Percentiles rank a stretch among this genome's conserved stretches.
Conservation (phyloP, 1,284 basidiomycete species). For the Ustilago bromivora region DNA sequence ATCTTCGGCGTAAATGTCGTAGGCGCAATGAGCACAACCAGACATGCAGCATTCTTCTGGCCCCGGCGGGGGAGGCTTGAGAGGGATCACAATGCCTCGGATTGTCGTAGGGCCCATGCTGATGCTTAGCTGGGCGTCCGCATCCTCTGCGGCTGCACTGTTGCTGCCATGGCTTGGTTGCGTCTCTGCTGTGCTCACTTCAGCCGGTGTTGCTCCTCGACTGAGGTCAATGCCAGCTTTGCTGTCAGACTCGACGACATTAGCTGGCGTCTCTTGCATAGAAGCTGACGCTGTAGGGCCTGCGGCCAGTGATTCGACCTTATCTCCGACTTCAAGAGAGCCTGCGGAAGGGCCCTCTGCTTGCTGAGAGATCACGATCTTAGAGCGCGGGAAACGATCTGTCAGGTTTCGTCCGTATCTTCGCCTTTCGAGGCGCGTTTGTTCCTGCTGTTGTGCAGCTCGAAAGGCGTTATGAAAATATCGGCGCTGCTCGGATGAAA, state of each 20-base stretch:
- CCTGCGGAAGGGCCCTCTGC: conserved; percentile 2
- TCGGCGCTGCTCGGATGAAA: conserved; percentile 33
- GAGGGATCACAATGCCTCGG: conserved; percentile 54
- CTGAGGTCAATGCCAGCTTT: conserved; percentile 74
- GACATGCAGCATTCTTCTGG: conserved; percentile 85
- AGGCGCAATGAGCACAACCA: conserved; percentile 87
- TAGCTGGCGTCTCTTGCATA: conserved; percentile 81
- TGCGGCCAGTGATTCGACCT: conserved; percentile 36
- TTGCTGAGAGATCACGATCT: conserved; percentile 21
- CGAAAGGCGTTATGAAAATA: conserved; percentile 33
- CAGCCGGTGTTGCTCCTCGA: conserved; percentile 15
- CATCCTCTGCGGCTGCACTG: background rate
- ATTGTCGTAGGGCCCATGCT: conserved; percentile 30
- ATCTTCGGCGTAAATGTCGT: conserved; percentile 85
- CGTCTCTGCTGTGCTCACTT: conserved; percentile 17
- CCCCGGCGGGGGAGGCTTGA: conserved; percentile 63
- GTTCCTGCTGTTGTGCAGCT: conserved; percentile 5
- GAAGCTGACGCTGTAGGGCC: conserved; percentile 67
- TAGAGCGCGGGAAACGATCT: conserved; percentile 44
- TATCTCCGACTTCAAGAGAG: conserved; percentile 19
- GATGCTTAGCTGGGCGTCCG: conserved; percentile 15
- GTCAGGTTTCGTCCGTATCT: conserved; percentile 40
- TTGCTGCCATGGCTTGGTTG: background rate
- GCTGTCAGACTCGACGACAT: conserved; percentile 79
- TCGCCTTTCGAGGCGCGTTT: conserved; percentile 1